Conservation (phyloP, 2,329 filamentous ascomycete species). For the Colletotrichum spinosum region DNA sequence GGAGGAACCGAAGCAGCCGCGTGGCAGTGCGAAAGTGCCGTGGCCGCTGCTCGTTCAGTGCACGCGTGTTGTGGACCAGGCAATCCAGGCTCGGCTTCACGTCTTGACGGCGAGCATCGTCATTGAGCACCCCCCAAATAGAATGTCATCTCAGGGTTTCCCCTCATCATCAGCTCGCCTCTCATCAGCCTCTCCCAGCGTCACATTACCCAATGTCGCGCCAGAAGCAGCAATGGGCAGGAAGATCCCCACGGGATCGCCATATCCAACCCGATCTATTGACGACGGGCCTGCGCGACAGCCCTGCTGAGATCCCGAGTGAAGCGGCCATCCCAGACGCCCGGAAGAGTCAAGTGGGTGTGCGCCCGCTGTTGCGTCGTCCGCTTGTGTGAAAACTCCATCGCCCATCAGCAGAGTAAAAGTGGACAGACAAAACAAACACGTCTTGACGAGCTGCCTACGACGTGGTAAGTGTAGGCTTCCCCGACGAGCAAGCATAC, state of each 20-base stretch:
- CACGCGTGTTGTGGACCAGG: background rate
- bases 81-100: constrained; percentile 20
- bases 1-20: constrained; percentile 22
- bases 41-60: constrained; percentile 12
- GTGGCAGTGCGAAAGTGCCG: constrained; percentile 24
- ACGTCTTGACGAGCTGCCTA: too few species aligned
- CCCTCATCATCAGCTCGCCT: constrained; percentile 31
- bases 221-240: constrained; percentile 27
- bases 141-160: constrained; percentile 32
- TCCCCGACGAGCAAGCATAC: background rate
- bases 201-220: constrained; percentile 19
- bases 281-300: constrained; percentile 4
- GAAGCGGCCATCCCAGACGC: constrained; percentile 15
- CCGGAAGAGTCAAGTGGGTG: constrained; percentile 7
- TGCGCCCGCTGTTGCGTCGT: constrained; percentile 15
- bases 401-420: background rate
- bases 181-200: constrained; percentile 5
- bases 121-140: constrained; percentile 23
- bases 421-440: background rate
- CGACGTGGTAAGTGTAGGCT: background rate
- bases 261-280: constrained; percentile 29
- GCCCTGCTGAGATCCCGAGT: constrained; percentile 5
- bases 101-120: constrained; percentile 18
- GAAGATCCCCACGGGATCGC: constrained; percentile 35
- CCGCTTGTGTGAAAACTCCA: background rate